These are phyloP conservation scores for Rutstroemia sp. DNA, from an alignment of 2,329 filamentous ascomycete species.

Conservation along the genomic window DNA sequence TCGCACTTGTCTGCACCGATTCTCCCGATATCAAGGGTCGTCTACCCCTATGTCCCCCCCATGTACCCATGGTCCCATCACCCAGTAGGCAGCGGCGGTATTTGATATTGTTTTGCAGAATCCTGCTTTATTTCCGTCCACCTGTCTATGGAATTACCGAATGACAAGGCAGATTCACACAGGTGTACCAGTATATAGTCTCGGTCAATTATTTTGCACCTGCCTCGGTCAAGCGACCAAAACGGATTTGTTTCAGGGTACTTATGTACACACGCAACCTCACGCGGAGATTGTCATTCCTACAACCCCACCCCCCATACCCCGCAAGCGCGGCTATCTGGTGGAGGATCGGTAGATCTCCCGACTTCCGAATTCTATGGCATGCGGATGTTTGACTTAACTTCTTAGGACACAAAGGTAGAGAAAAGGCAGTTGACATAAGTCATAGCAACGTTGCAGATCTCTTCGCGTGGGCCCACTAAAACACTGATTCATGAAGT, in stretches of 20 bases:
- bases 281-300: slow-evolving; percentile 11
- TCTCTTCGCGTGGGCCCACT: neutral
- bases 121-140: too few species aligned
- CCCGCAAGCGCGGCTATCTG: slow-evolving; percentile 5
- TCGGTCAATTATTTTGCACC: slow-evolving; percentile 3
- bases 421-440: neutral
- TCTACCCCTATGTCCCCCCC: neutral
- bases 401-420: neutral
- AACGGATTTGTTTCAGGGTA: neutral
- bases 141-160: neutral
- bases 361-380: slow-evolving; percentile 1
- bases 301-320: neutral
- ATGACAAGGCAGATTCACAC: neutral
- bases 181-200: neutral
- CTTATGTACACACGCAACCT: slow-evolving; percentile 7
- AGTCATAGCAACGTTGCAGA: neutral
- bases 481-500: neutral
- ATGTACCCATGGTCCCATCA: too few species aligned
- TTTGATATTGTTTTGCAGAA: too few species aligned
- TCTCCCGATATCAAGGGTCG: neutral
- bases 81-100: too few species aligned
- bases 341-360: slow-evolving; percentile 2
- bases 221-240: slow-evolving; percentile 11
- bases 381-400: neutral
- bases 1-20: neutral